These are phyloP conservation scores for Chalciporus piperatus DNA, from an alignment of 768 basidiomycete genomes.

Conservation along the genomic window DNA sequence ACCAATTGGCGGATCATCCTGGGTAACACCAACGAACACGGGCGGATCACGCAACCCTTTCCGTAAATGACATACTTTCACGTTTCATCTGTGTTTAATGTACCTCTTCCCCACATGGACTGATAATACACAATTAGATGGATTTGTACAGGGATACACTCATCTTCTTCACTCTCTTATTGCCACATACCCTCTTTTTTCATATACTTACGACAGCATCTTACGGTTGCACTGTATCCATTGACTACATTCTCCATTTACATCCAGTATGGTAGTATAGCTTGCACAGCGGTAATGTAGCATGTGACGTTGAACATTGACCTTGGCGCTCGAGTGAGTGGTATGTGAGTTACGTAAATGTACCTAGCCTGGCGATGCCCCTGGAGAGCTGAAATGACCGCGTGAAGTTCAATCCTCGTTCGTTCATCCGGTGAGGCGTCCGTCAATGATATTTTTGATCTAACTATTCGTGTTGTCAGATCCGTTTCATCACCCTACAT, in stretches of 20 bases:
- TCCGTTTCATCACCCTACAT: not conserved
- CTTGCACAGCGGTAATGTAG: conserved; percentile 23
- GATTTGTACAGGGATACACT: not conserved
- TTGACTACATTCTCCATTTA: conserved; percentile 5
- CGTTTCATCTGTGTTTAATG: conserved; percentile 8
- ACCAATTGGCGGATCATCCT: conserved; percentile 36
- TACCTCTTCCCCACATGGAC: conserved; percentile 25
- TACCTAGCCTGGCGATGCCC: conserved; percentile 6
- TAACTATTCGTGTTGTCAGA: not conserved
- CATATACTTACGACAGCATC: not conserved
- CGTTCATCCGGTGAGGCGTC: conserved; percentile 10
- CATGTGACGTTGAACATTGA: conserved; percentile 3
- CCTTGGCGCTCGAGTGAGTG: too few relatives aligned
- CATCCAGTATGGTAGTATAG: conserved; percentile 14
- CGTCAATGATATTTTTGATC: conserved; percentile 10
- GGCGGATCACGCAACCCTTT: conserved; percentile 56
- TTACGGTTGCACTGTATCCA: conserved; percentile 19
- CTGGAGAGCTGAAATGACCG: conserved; percentile 24
- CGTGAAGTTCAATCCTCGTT: conserved; percentile 15
- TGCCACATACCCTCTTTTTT: conserved; percentile 5
- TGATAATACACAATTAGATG: conserved; percentile 18
- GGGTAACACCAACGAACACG: conserved; percentile 42
- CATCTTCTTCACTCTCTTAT: conserved; percentile 2
- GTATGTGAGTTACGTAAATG: conserved; percentile 11
- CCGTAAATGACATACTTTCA: conserved; percentile 34